Percentiles rank a stretch among this genome's conserved stretches.
Evolutionary conservation across 2,329 filamentous ascomycete species (phyloP).

Genomic region (Xylariaceae sp.): DNA sequence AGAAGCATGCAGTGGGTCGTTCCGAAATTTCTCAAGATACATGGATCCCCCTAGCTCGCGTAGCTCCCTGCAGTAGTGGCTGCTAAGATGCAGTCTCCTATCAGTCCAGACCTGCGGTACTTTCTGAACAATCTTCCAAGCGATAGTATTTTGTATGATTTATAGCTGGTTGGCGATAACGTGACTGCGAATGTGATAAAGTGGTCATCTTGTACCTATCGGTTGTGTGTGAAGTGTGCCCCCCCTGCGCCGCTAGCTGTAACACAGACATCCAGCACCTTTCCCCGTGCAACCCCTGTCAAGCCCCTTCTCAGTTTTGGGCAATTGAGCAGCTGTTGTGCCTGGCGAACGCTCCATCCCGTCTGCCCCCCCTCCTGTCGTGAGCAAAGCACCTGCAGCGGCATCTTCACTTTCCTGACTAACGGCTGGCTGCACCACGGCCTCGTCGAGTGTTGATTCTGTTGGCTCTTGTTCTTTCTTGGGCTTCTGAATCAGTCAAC

Average conservation of each 20-base stretch:
- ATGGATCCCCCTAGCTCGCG: constrained; percentile 15
- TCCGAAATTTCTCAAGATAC: constrained; percentile 24
- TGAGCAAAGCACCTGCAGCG: too few species aligned
- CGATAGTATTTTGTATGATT: background rate
- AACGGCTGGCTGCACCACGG: too few species aligned
- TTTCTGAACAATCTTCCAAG: background rate
- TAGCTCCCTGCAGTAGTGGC: constrained; percentile 11
- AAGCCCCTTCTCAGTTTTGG: background rate
- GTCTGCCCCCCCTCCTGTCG: too few species aligned
- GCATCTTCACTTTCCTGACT: too few species aligned
- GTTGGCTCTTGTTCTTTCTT: too few species aligned
- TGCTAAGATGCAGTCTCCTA: constrained; percentile 13
- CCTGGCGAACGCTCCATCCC: too few species aligned
- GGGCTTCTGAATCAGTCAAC: too few species aligned
- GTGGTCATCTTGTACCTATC: background rate
- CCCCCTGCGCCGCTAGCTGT: constrained; percentile 9
- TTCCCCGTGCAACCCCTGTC: constrained; percentile 7
- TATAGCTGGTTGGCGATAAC: background rate
- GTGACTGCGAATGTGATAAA: background rate
- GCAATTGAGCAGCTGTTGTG: constrained; percentile 1
- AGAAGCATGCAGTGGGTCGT: constrained; percentile 15
- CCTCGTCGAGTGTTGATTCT: too few species aligned
- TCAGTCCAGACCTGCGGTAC: too few species aligned
- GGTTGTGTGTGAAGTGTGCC: background rate
- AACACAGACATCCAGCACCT: constrained; percentile 12